phyloP scores from a whole-genome alignment of 2,329 filamentous ascomycete species.

The Pestalotiopsis sp. region DNA sequence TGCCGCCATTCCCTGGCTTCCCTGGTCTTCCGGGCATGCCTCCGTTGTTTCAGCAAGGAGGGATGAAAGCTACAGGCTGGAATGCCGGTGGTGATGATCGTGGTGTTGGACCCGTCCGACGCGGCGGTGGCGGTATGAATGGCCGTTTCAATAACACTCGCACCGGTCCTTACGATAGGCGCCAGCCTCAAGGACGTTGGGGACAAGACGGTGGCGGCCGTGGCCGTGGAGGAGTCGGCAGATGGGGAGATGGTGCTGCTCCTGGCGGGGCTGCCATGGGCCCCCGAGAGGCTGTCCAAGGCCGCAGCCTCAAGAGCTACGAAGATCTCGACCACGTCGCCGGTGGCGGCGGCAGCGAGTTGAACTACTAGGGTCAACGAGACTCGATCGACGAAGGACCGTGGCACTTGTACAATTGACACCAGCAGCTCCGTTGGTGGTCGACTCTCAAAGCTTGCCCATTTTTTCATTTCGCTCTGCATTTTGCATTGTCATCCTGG shows the following conservation, averaged over 20 bases:
- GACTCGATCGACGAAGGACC: not conserved
- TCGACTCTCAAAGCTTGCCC: not conserved
- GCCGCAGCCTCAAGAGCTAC: conserved; percentile 92
- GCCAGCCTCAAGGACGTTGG: conserved; percentile 58
- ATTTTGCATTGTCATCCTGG: conserved; percentile 5
- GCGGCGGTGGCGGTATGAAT: conserved; percentile 68
- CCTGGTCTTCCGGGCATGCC: conserved; percentile 59
- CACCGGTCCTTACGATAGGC: conserved; percentile 74
- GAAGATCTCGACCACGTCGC: conserved; percentile 92
- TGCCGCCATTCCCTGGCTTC: conserved; percentile 63
- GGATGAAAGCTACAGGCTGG: conserved; percentile 50
- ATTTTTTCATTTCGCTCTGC: conserved; percentile 2
- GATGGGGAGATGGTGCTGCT: conserved; percentile 74
- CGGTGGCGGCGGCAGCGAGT: conserved; percentile 74
- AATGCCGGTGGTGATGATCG: conserved; percentile 55
- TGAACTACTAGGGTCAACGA: conserved; percentile 74
- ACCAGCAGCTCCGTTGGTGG: not conserved
- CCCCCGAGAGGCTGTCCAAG: conserved; percentile 88
- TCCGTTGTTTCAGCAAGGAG: conserved; percentile 48
- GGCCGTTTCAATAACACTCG: conserved; percentile 64
- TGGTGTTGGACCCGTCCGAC: conserved; percentile 67
- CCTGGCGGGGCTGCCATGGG: conserved; percentile 78
- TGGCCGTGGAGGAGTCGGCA: conserved; percentile 53
- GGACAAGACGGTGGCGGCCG: conserved; percentile 55
- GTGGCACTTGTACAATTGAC: not conserved